Evolutionary conservation across 176 grass and related monocot genomes (phyloP).

Genomic region (Olyra latifolia): DNA sequence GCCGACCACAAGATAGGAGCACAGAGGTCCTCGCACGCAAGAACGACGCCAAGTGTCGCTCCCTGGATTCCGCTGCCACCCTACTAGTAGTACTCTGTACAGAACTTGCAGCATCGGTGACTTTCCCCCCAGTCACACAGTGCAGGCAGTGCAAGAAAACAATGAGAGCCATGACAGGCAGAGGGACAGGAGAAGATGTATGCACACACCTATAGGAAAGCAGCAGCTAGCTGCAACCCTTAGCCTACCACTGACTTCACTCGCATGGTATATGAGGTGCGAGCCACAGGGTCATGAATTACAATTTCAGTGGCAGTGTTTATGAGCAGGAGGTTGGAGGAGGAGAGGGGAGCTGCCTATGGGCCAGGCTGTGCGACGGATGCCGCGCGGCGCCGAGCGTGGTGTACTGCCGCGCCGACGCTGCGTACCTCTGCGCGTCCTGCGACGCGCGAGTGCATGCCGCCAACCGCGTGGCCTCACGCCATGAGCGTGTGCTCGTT

Average conservation of each 20-base stretch:
- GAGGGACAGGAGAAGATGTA: slow-evolving; percentile 38
- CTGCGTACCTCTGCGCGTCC: slow-evolving; percentile 58
- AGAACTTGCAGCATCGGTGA: not conserved
- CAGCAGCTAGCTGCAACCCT: not conserved
- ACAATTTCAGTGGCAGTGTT: slow-evolving; percentile 9
- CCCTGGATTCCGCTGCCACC: slow-evolving; percentile 24
- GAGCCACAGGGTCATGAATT: slow-evolving; percentile 38
- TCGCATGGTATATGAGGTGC: slow-evolving; percentile 6
- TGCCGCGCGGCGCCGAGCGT: slow-evolving; percentile 44
- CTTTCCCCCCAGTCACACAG: not conserved
- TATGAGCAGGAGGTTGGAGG: slow-evolving; percentile 27
- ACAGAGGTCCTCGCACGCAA: not conserved
- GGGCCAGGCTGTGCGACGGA: slow-evolving; percentile 49
- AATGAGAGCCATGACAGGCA: slow-evolving; percentile 25
- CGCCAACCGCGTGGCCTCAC: slow-evolving; percentile 62
- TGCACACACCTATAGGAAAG: slow-evolving; percentile 25
- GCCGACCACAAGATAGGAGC: slow-evolving; percentile 27
- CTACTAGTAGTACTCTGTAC: slow-evolving; percentile 32
- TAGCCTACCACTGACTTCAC: not conserved
- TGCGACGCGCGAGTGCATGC: slow-evolving; percentile 66
- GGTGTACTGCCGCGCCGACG: slow-evolving; percentile 79
- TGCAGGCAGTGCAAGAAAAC: not conserved
- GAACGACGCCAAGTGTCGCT: slow-evolving; percentile 32
- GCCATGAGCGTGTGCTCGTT: slow-evolving; percentile 67
- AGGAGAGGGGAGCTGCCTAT: slow-evolving; percentile 22